Evolutionary conservation across 169 alveolate genomes (phyloP).

Genomic region (Babesia bovis): DNA sequence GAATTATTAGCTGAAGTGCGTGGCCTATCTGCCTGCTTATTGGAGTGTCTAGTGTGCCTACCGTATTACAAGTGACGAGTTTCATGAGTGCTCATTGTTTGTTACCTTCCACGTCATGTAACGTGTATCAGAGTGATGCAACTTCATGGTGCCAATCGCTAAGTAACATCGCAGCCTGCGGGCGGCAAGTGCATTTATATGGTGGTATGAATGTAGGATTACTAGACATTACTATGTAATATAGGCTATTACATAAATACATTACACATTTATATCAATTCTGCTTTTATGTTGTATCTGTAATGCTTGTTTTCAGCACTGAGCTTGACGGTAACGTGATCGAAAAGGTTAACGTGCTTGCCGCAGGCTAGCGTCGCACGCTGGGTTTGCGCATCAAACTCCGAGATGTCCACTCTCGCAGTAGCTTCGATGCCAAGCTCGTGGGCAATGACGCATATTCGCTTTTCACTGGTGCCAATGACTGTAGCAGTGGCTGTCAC

Average conservation of each 20-base stretch:
- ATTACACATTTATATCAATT: slow-evolving; percentile 28
- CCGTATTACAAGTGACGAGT: neutral
- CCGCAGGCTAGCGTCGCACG: slow-evolving; percentile 47
- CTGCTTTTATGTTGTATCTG: slow-evolving; percentile 69
- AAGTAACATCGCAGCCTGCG: neutral
- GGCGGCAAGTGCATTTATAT: slow-evolving; percentile 10
- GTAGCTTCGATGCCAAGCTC: slow-evolving; percentile 54
- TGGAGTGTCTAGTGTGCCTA: slow-evolving; percentile 19
- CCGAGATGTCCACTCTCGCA: slow-evolving; percentile 54
- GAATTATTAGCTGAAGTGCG: neutral
- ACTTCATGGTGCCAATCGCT: neutral
- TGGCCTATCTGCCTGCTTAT: slow-evolving; percentile 15
- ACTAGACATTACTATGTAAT: slow-evolving; percentile 16
- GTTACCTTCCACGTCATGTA: neutral
- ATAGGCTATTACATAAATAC: slow-evolving; percentile 4
- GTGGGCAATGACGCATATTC: slow-evolving; percentile 55
- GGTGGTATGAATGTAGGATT: neutral
- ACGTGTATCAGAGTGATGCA: neutral
- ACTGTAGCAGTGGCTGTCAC: slow-evolving; percentile 63
- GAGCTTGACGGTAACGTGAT: slow-evolving; percentile 62
- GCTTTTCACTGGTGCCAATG: slow-evolving; percentile 75
- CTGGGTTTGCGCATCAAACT: slow-evolving; percentile 49
- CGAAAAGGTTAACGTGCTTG: slow-evolving; percentile 55
- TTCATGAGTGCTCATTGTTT: neutral
- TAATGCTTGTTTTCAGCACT: slow-evolving; percentile 64